Evolutionary conservation across 2,329 filamentous ascomycete genomes (phyloP).

Genomic region (Diaporthe aspalathi): DNA sequence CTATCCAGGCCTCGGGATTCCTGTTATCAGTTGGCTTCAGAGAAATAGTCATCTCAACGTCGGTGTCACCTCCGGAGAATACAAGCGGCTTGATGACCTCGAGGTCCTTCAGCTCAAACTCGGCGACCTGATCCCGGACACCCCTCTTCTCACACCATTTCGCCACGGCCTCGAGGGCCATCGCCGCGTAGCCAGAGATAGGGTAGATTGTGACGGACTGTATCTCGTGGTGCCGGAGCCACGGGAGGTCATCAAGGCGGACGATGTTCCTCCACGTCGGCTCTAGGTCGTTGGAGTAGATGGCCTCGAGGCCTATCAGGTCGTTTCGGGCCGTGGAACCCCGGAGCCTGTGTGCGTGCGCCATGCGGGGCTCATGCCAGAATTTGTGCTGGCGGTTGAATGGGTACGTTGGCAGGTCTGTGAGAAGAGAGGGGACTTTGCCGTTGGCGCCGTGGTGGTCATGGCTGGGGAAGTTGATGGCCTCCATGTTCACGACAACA

Average conservation of each 20-base stretch:
- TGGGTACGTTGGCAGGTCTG: constrained; percentile 57
- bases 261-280: constrained; percentile 63
- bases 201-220: constrained; percentile 68
- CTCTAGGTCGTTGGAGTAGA: constrained; percentile 57
- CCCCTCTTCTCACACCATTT: constrained; percentile 48
- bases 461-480: constrained; percentile 36
- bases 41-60: constrained; percentile 59
- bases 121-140: constrained; percentile 45
- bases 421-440: constrained; percentile 49
- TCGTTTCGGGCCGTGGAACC: constrained; percentile 53
- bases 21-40: constrained; percentile 56
- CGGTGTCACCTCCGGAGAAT: constrained; percentile 46
- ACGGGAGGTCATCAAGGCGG: constrained; percentile 62
- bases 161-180: constrained; percentile 61
- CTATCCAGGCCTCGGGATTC: constrained; percentile 62
- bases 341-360: constrained; percentile 53
- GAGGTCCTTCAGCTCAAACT: constrained; percentile 61
- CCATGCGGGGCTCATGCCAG: constrained; percentile 51
- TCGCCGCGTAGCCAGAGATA: constrained; percentile 62
- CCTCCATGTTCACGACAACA: constrained; percentile 17
- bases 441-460: constrained; percentile 16
- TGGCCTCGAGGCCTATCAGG: constrained; percentile 58
- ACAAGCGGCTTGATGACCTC: constrained; percentile 59
- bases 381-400: constrained; percentile 58
- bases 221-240: constrained; percentile 68